A percentile compares a stretch with the other conserved stretches of the same genome.
Evolutionary conservation across 2,329 filamentous ascomycete genomes (phyloP).

Genomic region (Trichoderma sp.): DNA sequence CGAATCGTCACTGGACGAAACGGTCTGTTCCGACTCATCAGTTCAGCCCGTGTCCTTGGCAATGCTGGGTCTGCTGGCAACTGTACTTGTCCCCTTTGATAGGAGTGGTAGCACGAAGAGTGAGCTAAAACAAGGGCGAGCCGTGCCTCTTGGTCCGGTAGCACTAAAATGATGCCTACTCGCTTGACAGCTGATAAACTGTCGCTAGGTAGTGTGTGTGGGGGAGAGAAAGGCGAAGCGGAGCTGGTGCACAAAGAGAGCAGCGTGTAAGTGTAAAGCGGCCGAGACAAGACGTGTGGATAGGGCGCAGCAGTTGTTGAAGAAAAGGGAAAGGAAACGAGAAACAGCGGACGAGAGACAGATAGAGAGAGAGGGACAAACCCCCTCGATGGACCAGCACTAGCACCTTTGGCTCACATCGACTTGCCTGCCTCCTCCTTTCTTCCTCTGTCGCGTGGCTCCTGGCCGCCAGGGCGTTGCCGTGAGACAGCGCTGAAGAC

Average conservation of each 20-base stretch:
- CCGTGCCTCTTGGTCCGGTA: slow-evolving; percentile 26
- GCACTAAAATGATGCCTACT: slow-evolving; percentile 12
- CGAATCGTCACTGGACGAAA: slow-evolving; percentile 2
- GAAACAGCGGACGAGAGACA: background rate
- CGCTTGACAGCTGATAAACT: slow-evolving; percentile 4
- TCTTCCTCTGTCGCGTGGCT: slow-evolving; percentile 7
- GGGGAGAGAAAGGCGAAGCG: background rate
- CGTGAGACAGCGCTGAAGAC: slow-evolving; percentile 16
- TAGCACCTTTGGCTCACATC: background rate
- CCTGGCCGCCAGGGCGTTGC: slow-evolving; percentile 7
- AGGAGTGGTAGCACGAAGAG: background rate
- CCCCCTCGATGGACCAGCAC: slow-evolving; percentile 8
- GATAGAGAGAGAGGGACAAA: too few species aligned
- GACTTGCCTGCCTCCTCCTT: background rate
- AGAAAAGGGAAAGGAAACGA: slow-evolving; percentile 1
- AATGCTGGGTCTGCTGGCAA: background rate
- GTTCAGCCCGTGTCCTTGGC: background rate
- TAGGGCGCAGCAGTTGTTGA: slow-evolving; percentile 8
- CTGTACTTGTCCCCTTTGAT: background rate
- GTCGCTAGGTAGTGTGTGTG: slow-evolving; percentile 3
- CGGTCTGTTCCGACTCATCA: background rate
- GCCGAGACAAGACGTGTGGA: background rate
- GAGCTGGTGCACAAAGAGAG: background rate
- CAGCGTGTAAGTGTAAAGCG: background rate
- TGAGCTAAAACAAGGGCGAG: slow-evolving; percentile 28